Percentiles rank a stretch among this genome's conserved stretches.
Conservation (phyloP, 106 monocot species). For the Alisma plantagoaquatica region DNA sequence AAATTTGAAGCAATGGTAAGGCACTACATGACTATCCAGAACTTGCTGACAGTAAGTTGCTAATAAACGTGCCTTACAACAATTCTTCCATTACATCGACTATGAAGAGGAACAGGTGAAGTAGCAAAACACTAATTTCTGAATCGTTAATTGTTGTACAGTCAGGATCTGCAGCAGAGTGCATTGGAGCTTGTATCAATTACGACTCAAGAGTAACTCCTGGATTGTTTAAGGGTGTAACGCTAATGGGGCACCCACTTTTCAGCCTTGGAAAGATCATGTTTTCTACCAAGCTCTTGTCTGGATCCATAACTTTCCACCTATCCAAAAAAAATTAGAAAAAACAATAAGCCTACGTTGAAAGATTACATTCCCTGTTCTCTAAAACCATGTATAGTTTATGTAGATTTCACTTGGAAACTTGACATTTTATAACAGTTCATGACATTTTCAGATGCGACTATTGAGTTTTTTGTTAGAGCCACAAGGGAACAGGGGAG, state of each 20-base stretch:
- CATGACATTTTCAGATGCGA: neutral
- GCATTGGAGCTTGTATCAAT: too few relatives aligned
- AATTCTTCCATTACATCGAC: too few relatives aligned
- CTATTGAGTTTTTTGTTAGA: neutral
- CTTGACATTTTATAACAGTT: neutral
- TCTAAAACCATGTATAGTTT: neutral
- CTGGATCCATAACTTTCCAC: conserved; percentile 53
- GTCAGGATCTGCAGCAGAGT: too few relatives aligned
- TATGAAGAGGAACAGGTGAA: too few relatives aligned
- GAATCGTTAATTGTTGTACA: too few relatives aligned
- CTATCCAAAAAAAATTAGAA: conserved; percentile 14
- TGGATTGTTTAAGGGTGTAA: conserved; percentile 13
- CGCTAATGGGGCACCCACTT: conserved; percentile 57
- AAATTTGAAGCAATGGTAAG: too few relatives aligned
- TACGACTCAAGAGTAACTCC: too few relatives aligned
- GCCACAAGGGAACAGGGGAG: neutral
- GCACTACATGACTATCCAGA: too few relatives aligned
- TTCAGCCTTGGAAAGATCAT: conserved; percentile 67
- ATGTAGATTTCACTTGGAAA: neutral
- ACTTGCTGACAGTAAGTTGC: too few relatives aligned
- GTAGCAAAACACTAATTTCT: too few relatives aligned
- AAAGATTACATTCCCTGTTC: neutral
- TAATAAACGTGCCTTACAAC: too few relatives aligned
- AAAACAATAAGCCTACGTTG: neutral
- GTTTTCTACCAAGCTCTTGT: conserved; percentile 49